Percentiles rank a stretch among this genome's conserved stretches.
phyloP scores from a whole-genome alignment of 2,329 filamentous ascomycete species.

The Diplodia corticola region DNA sequence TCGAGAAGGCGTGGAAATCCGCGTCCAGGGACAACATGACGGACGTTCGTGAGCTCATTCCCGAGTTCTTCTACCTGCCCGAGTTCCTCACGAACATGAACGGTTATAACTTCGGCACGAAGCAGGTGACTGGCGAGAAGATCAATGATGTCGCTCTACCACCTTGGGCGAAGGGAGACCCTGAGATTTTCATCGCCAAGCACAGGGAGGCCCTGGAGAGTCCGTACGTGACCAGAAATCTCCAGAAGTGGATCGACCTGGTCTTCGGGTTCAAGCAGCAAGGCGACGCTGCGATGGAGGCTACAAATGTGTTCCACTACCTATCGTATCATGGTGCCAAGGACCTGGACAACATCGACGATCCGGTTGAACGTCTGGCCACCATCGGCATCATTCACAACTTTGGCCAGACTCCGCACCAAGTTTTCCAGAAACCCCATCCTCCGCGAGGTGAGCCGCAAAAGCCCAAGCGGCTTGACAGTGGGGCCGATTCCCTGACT shows the following conservation, averaged over 20 bases:
- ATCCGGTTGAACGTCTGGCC: slow-evolving; percentile 81
- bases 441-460: slow-evolving; percentile 69
- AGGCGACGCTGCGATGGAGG: slow-evolving; percentile 87
- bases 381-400: slow-evolving; percentile 98
- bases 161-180: slow-evolving; percentile 94
- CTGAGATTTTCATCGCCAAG: slow-evolving; percentile 92
- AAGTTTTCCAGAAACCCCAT: slow-evolving; percentile 84
- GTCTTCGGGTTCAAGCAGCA: slow-evolving; percentile 93
- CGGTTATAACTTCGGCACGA: slow-evolving; percentile 85
- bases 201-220: slow-evolving; percentile 95
- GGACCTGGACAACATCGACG: slow-evolving; percentile 86
- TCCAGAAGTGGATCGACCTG: slow-evolving; percentile 95
- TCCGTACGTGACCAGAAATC: slow-evolving; percentile 81
- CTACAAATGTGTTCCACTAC: slow-evolving; percentile 93
- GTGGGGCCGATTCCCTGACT: slow-evolving; percentile 71
- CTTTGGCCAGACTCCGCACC: slow-evolving; percentile 95
- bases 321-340: slow-evolving; percentile 93
- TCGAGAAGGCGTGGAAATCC: slow-evolving; percentile 87
- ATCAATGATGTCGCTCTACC: slow-evolving; percentile 90
- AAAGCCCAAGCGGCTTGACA: slow-evolving; percentile 73
- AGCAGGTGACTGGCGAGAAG: slow-evolving; percentile 74
- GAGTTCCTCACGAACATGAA: slow-evolving; percentile 96
- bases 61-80: slow-evolving; percentile 95
- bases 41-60: slow-evolving; percentile 90
- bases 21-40: slow-evolving; percentile 87